Evolutionary conservation across 2,329 filamentous ascomycete species (phyloP), one percentile per base, ranked within the genome.

Genomic region (Penicillium italicum): DNA sequence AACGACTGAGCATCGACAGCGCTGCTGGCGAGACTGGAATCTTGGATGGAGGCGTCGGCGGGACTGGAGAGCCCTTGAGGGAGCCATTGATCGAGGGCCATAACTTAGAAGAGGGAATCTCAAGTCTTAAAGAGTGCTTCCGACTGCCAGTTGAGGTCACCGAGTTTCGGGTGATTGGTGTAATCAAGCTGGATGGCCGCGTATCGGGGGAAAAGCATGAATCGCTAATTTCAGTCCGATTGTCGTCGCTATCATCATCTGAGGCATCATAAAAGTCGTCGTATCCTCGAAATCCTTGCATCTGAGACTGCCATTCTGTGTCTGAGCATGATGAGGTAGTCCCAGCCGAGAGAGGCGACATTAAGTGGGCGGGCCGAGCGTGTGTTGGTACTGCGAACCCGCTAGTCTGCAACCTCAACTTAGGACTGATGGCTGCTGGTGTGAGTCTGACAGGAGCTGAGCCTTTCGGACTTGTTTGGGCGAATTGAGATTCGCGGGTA

Each of bases 261-360:
- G 90, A 91, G 40, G 90, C 82, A 72, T 94, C 89, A 72, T 96
- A 96, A 46, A 96, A 77, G 66, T 95, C 90, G 73, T 96, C 90
- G 66, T 93, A 94, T 62, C 91, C 87, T 81, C 64, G 85, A 65
- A 93, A 93, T 61, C 90, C 87, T 81, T 64, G 85, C 83, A 62
- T 87, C 87, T 70, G 82, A 77, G 64, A 80, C 75, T 77, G 82
- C 88, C 65, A 79, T 78, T 88, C 87, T 76, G 79, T 65, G 79
- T 80, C 51, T 79, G 84, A 55, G 57, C 52, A 54, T n/a, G 69
- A 72, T 14, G 69, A 74, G 2, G 64, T 61, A 4, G 70, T 69
- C 1, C 63, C 63, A 1, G 67, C 68, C 8, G 72, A 73, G 14
- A 69, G 53, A 4, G 72, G 72, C 22, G 71, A 72, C 50, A 70